Conservation (phyloP, 1,284 basidiomycete species). For the Tylopilus sp. region DNA sequence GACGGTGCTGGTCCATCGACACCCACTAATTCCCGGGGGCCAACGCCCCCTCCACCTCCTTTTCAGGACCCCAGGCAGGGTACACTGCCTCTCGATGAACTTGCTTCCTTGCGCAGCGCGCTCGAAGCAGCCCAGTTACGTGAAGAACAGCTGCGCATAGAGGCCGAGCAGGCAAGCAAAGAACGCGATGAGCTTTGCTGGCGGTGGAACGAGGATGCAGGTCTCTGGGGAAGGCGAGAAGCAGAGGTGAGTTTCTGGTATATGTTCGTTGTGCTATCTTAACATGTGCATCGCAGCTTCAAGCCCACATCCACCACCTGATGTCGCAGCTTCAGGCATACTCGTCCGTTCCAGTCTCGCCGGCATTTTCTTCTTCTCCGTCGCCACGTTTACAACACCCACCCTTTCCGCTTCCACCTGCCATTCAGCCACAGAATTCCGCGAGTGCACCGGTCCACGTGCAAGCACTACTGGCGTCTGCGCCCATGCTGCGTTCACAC, state of each 20-base stretch:
- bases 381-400: slow-evolving; percentile 29
- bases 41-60: slow-evolving; percentile 33
- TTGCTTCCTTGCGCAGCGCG: slow-evolving; percentile 65
- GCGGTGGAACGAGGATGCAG: slow-evolving; percentile 52
- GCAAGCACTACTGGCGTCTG: slow-evolving; percentile 41
- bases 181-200: slow-evolving; percentile 62
- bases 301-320: slow-evolving; percentile 62
- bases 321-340: slow-evolving; percentile 64
- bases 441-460: slow-evolving; percentile 42
- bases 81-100: slow-evolving; percentile 37
- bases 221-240: slow-evolving; percentile 57
- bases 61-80: neutral
- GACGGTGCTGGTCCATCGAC: slow-evolving; percentile 44
- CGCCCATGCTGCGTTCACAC: slow-evolving; percentile 35
- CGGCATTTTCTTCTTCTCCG: slow-evolving; percentile 35
- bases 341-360: slow-evolving; percentile 44
- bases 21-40: slow-evolving; percentile 37
- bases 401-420: slow-evolving; percentile 31
- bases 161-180: slow-evolving; percentile 55
- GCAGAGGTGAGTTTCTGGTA: slow-evolving; percentile 55
- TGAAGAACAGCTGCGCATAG: slow-evolving; percentile 60
- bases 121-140: slow-evolving; percentile 66
- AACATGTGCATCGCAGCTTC: slow-evolving; percentile 50
- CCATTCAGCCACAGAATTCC: slow-evolving; percentile 39
- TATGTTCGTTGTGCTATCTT: neutral